Base-by-base conservation (phyloP, 2,329 filamentous ascomycete species). In the Alternaria novae-zelandiae region DNA sequence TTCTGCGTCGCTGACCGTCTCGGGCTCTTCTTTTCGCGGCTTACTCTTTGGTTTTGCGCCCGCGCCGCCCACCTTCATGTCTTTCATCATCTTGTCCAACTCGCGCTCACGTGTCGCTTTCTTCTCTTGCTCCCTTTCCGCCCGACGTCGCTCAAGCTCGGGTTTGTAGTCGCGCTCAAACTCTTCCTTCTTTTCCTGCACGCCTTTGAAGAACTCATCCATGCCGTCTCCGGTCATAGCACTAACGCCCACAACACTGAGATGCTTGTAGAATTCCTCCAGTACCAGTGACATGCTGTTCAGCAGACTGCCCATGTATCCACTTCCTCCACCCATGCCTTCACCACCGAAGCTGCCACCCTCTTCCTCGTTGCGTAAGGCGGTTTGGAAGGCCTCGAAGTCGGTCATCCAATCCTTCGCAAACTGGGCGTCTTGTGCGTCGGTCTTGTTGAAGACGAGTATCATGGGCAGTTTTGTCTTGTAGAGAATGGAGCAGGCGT, bases 371-470 rank as follows among this genome's bases (percentile, higher is more conserved):
- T 88, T 83, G 53, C 88, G 87, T 49, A 99, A 84, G 1, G 96
- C 95, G 15, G 88, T 88, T 78, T 98, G 96, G 82, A 99, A 99
- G 1, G 92, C 89, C 70, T 99, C 96, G 75, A 97, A 99, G 80
- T 99, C 95, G 6, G 94, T 97, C 96, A 99, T 99, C 96, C 96
- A 99, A 78, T 98, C 94, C 82, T 95, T 96, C 1, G 94, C 96
- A 75, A 97, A 97, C 25, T 88, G 87, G 0, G 94, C 93, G 74
- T 96, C 91, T 79, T 97, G 93, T 45, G 97, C 93, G 75, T 99
- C 96, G 0, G 94, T 97, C 84, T 99, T 99, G 85, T 99, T 99
- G 86, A 99, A 98, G 11, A 99, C 96, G 8, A 99, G 84, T 57
- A 99, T 96, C 96, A 99, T 99, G 23, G 96, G 96, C 0, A 99